Conservation (phyloP, 257 asterid genomes). For the Capsicum rhomboideum region DNA sequence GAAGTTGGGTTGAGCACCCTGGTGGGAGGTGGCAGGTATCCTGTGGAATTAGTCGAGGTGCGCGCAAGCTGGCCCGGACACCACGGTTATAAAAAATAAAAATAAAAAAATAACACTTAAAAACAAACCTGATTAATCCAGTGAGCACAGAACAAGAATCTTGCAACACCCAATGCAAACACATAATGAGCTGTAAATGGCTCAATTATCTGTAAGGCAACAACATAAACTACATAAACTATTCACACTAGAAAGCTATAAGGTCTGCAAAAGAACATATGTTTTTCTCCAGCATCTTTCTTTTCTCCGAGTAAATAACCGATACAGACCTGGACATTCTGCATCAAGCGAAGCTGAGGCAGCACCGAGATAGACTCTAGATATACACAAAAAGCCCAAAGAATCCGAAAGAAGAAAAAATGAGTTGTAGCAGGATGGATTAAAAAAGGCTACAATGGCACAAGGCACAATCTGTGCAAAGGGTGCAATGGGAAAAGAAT, state of each 20-base stretch:
- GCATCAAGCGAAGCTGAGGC: neutral
- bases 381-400: neutral
- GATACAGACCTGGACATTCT: neutral
- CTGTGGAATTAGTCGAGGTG: too few species aligned
- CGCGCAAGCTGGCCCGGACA: too few species aligned
- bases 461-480: slow-evolving; percentile 25
- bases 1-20: too few species aligned
- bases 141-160: slow-evolving; percentile 37
- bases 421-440: slow-evolving; percentile 32
- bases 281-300: neutral
- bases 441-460: slow-evolving; percentile 11
- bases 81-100: too few species aligned
- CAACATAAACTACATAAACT: neutral
- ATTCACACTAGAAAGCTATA: neutral
- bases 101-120: neutral
- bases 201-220: slow-evolving; percentile 21
- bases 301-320: neutral
- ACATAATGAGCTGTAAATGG: slow-evolving; percentile 40
- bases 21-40: too few species aligned
- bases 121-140: slow-evolving; percentile 39
- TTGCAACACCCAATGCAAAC: slow-evolving; percentile 37
- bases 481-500: neutral
- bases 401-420: slow-evolving; percentile 16
- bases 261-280: neutral
- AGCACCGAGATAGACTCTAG: neutral